Percentiles rank a stretch among this genome's conserved stretches.
Evolutionary conservation across 1,284 basidiomycete species (phyloP).

Genomic region (Filobasidium uniguttulatum): DNA sequence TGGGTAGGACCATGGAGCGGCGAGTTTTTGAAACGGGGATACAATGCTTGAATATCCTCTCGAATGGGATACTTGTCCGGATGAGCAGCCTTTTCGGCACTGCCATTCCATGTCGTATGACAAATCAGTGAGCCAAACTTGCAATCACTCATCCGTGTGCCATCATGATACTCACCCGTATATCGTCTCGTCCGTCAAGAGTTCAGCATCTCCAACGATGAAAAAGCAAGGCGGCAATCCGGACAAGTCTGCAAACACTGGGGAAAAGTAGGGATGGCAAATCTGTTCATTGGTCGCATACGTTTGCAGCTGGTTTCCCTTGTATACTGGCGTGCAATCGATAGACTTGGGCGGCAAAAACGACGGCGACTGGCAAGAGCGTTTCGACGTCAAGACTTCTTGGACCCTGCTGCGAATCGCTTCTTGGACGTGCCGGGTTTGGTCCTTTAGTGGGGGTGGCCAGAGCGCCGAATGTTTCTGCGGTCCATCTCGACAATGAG

Average conservation of each 20-base stretch:
- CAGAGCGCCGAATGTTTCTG: constrained; percentile 77
- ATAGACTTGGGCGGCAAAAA: too few relatives aligned
- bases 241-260: constrained; percentile 69
- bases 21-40: constrained; percentile 53
- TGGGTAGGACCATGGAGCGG: constrained; percentile 53
- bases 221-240: constrained; percentile 78
- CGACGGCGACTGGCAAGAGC: too few relatives aligned
- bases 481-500: too few relatives aligned
- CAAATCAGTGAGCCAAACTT: too few relatives aligned
- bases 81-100: constrained; percentile 82
- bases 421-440: constrained; percentile 50
- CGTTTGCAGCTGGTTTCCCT: constrained; percentile 59
- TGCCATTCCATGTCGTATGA: too few relatives aligned
- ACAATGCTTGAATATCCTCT: constrained; percentile 47
- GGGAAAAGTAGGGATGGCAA: constrained; percentile 72
- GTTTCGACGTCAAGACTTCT: too few relatives aligned
- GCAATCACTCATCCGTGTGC: too few relatives aligned
- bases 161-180: constrained; percentile 74
- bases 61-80: constrained; percentile 59
- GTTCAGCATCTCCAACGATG: constrained; percentile 79
- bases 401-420: constrained; percentile 51
- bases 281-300: constrained; percentile 78
- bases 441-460: constrained; percentile 72
- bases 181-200: constrained; percentile 80
- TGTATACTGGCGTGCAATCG: constrained; percentile 18